A percentile compares a stretch with the other conserved stretches of the same genome.
These are phyloP conservation scores for Xerocomellus amylosporus DNA, from an alignment of 768 basidiomycete species.

Conservation along the genomic window DNA sequence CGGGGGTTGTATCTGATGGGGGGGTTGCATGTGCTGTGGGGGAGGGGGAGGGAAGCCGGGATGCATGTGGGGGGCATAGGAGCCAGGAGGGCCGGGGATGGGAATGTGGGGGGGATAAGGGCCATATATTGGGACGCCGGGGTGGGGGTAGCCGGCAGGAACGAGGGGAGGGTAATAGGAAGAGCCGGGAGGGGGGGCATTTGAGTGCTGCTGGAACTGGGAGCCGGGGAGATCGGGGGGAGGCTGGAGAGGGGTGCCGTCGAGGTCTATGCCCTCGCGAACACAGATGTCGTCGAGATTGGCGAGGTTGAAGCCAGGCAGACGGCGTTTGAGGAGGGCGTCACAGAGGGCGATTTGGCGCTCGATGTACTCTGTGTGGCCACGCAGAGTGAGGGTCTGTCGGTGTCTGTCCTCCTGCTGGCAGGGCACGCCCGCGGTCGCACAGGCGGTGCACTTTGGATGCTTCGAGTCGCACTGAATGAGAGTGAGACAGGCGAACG, in stretches of 20 bases:
- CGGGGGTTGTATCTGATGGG: slow-evolving; percentile 37
- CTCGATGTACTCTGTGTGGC: slow-evolving; percentile 81
- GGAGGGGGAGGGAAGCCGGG: slow-evolving; percentile 57
- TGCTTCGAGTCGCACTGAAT: slow-evolving; percentile 87
- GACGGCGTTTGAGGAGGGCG: slow-evolving; percentile 70
- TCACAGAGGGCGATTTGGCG: slow-evolving; percentile 76
- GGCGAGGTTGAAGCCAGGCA: slow-evolving; percentile 64
- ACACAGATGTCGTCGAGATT: slow-evolving; percentile 62
- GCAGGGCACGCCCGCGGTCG: slow-evolving; percentile 73
- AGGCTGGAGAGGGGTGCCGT: slow-evolving; percentile 14
- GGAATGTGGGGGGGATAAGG: slow-evolving; percentile 43
- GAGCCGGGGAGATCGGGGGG: slow-evolving; percentile 33
- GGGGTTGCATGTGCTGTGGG: slow-evolving; percentile 36
- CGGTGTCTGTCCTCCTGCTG: slow-evolving; percentile 88
- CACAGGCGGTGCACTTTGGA: slow-evolving; percentile 82
- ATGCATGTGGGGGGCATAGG: slow-evolving; percentile 57
- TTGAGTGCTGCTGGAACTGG: slow-evolving; percentile 33
- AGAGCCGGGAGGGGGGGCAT: slow-evolving; percentile 28
- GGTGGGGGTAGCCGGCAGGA: slow-evolving; percentile 47
- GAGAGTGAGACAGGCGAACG: slow-evolving; percentile 43
- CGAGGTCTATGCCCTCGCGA: slow-evolving; percentile 64
- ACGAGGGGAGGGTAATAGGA: slow-evolving; percentile 37
- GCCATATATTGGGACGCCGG: slow-evolving; percentile 40
- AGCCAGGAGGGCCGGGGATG: slow-evolving; percentile 40
- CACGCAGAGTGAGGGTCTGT: slow-evolving; percentile 81